Conservation (phyloP, 2,329 filamentous ascomycete genomes). For the Colletotrichum camelliae region DNA sequence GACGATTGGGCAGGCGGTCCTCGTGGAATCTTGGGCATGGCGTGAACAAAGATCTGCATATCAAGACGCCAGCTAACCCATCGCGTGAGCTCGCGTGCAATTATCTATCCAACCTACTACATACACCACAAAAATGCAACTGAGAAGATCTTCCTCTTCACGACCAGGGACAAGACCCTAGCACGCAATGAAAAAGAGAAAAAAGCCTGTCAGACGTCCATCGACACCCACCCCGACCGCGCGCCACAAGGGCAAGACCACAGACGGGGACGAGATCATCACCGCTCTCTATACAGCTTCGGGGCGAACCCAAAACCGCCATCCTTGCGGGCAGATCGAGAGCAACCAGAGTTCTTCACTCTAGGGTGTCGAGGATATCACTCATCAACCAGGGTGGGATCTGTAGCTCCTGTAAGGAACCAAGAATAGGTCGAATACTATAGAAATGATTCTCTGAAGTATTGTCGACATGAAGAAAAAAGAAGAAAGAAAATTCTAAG, state of each 20-base stretch:
- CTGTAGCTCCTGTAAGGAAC: conserved; percentile 92
- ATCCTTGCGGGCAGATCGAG: conserved; percentile 67
- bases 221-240: conserved; percentile 80
- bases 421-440: conserved; percentile 94
- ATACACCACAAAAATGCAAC: too few species aligned
- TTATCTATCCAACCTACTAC: too few species aligned
- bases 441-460: conserved; percentile 88
- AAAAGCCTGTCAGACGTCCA: conserved; percentile 86
- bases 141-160: conserved; percentile 64
- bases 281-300: conserved; percentile 78
- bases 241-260: conserved; percentile 78
- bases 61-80: rapidly evolving
- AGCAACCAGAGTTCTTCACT: conserved; percentile 75
- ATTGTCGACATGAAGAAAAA: conserved; percentile 23
- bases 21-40: too few species aligned
- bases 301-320: conserved; percentile 47
- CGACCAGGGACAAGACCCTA: conserved; percentile 48
- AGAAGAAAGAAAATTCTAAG: conserved; percentile 12
- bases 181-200: conserved; percentile 60
- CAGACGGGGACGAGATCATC: conserved; percentile 89
- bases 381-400: conserved; percentile 96
- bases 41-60: too few species aligned
- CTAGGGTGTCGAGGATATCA: conserved; percentile 86
- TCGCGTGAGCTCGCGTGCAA: neutral
- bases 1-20: neutral